Evolutionary conservation across 768 basidiomycete genomes (phyloP), one percentile per base, ranked within the genome.

Genomic region (Podaxis carcinomalis): DNA sequence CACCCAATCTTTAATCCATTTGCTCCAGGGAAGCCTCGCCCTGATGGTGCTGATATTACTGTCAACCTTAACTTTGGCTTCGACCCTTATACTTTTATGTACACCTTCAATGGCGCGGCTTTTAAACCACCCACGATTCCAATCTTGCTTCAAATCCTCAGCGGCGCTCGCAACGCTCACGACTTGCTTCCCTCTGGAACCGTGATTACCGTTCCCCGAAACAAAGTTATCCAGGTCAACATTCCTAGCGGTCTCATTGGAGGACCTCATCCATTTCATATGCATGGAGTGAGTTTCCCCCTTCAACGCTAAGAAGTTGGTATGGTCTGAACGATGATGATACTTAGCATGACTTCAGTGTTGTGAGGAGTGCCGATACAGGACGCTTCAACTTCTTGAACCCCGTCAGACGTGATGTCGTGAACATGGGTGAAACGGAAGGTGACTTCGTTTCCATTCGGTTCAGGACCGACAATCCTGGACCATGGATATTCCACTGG

Each of bases 381-480:
- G 63, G 62, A 10, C 61, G 36, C 4, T 76, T 74, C 64, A 83
- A 83, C 69, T 81, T 75, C 44, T 64, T 65, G 14, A 83, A 89
- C 69, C 89, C 89, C 0, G 77, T 76, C 49, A 63, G 76, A 47
- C 74, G 86, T n/a, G 87, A 89, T 68, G 83, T 84, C 1, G 79
- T 86, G 39, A 74, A 69, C 57, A 77, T 81, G 6, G 76, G 77
- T 6, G 42, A 63, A 32, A 53, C 0, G 5, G 66, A 62, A 19
- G 69, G 67, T 0, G 80, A 80, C 59, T 76, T 77, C 21, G 79
- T 81, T 23, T 83, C 82, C 0, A 74, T 92, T 46, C 81, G 88
- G 4, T 90, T 88, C 74, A 71, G 70, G 28, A 87, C 88, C 0
- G 83, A 91, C 66, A 90, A 90, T 70, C 71, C 87, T 1, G 89